A percentile compares a stretch with the other conserved stretches of the same genome.
These are phyloP conservation scores for Calycina herbarum DNA, from an alignment of 2,329 filamentous ascomycete genomes.

Conservation along the genomic window DNA sequence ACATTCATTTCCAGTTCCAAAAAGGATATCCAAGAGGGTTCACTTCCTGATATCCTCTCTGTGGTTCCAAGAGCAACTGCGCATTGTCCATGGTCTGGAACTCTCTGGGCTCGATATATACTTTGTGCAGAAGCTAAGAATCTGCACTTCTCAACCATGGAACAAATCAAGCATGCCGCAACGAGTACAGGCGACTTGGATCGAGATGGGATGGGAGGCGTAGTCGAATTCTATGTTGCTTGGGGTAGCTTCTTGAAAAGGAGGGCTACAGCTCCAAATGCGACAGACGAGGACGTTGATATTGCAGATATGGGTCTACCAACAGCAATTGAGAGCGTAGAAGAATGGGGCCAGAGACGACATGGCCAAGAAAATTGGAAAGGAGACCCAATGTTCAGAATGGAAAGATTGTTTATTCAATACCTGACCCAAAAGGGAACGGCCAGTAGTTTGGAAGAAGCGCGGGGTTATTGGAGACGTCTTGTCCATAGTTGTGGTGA, in stretches of 20 bases:
- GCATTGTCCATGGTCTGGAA: conserved; percentile 91
- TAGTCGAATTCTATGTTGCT: conserved; percentile 86
- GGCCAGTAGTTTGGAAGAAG: conserved; percentile 63
- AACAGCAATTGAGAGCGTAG: conserved; percentile 82
- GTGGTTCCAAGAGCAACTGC: conserved; percentile 79
- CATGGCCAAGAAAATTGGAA: conserved; percentile 72
- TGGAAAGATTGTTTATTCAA: conserved; percentile 90
- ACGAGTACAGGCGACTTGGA: conserved; percentile 84
- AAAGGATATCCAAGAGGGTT: conserved; percentile 36
- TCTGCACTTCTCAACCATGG: conserved; percentile 76
- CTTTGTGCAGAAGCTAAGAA: conserved; percentile 78
- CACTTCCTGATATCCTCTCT: conserved; percentile 58
- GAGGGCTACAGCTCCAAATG: conserved; percentile 72
- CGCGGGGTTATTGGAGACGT: conserved; percentile 74
- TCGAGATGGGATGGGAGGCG: conserved; percentile 79
- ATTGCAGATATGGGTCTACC: conserved; percentile 87
- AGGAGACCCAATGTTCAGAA: conserved; percentile 84
- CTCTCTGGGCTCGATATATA: conserved; percentile 87
- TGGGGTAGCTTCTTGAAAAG: conserved; percentile 95
- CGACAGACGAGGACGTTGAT: conserved; percentile 80
- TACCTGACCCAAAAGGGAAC: conserved; percentile 78
- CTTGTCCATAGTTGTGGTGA: conserved; percentile 68
- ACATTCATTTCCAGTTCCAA: conserved; percentile 32
- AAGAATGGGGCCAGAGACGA: conserved; percentile 70
- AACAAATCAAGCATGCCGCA: conserved; percentile 87